A percentile compares a stretch with the other conserved stretches of the same genome.
These are phyloP conservation scores for Ensete ventricosum DNA, from an alignment of 176 grass and related monocot species.

Conservation along the genomic window DNA sequence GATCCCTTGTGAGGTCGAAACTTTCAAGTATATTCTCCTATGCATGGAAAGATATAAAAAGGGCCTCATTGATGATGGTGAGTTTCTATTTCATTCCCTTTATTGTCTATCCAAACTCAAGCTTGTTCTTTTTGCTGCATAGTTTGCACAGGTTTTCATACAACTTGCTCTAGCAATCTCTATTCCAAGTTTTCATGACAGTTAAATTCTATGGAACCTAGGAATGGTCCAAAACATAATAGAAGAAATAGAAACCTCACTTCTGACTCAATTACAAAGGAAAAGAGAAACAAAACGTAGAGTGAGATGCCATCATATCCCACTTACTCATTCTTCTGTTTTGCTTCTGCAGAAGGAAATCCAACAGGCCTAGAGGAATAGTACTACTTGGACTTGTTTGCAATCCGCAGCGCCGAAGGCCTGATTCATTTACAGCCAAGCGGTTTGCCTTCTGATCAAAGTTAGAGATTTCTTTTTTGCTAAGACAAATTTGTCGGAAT, in stretches of 20 bases:
- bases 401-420: not conserved
- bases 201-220: not conserved
- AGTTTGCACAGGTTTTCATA: not conserved
- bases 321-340: not conserved
- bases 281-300: no score
- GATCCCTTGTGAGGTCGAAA: conserved; percentile 65
- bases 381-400: not conserved
- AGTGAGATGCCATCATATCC: no score
- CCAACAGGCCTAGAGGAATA: conserved; percentile 5
- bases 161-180: not conserved
- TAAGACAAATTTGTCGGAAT: not conserved
- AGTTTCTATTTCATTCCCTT: not conserved
- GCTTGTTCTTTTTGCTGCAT: not conserved
- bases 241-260: no score
- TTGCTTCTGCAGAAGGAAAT: conserved; percentile 21
- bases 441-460: not conserved
- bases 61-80: conserved; percentile 35
- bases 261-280: no score
- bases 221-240: no score
- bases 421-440: not conserved
- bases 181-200: not conserved
- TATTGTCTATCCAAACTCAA: not conserved
- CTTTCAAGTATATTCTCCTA: conserved; percentile 94
- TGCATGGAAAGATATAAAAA: conserved; percentile 50
- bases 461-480: not conserved